Base-by-base conservation (phyloP, 1,284 basidiomycete species). In the Cryptococcus floricola region DNA sequence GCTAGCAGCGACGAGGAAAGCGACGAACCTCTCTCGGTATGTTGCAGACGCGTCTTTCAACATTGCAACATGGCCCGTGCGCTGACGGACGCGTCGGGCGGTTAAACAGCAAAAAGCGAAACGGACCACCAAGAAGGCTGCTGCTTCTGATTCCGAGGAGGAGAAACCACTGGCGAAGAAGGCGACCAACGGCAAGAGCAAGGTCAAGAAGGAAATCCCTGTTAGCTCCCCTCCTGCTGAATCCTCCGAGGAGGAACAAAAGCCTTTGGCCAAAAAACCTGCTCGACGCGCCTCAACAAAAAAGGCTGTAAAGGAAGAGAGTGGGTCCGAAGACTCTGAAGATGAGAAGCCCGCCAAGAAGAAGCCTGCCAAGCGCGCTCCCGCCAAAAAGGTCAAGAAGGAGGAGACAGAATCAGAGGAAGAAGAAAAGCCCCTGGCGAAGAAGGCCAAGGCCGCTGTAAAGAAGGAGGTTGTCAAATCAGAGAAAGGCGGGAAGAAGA, bases 261-360 rank as follows among this genome's bases (percentile, higher is more conserved):
- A 80, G 66, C 83, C 85, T 12, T 80, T 87, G 44, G 82, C 80
- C n/a, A 73, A 78, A 42, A 78, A 79, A 59, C 38, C 48, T 2
- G 48, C 37, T 19, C 38, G 38, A 34, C 39, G 63, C 8, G 60
- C 61, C 48, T 53, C 62, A 2, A 46, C 53, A 12, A 53, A 59
- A 7, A 61, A 58, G 52, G 61, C 59, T 50, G 66, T 48, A 43
- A 64, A 52, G 48, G 64, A 66, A 55, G 72, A 57, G 38, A 87
- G 84, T 73, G 75, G 81, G 43, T 88, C 85, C 77, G 79, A 84
- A 70, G 83, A 86, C 66, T 64, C 60, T 45, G 64, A 62, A 18
- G 71, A 75, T 27, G 76, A 74, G 45, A 75, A 77, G 46, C 63
- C 66, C 51, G 70, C 70, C 13, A 68, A 78, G 28, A 78, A 70